phyloP scores from a whole-genome alignment of 2,329 filamentous ascomycete genomes.

The Pseudopithomyces chartarum region DNA sequence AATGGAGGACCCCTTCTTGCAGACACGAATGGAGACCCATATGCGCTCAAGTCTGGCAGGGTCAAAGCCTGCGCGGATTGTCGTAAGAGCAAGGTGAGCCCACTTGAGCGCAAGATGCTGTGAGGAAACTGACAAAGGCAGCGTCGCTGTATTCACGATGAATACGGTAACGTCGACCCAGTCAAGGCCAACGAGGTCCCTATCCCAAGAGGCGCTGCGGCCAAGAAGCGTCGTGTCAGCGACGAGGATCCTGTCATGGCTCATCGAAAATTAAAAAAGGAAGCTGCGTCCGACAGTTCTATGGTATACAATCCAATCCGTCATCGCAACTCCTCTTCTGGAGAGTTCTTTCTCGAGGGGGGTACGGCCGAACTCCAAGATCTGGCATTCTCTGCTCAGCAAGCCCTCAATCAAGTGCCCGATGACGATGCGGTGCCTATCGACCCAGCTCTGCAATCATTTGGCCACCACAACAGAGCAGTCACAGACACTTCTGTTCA shows the following conservation, averaged over 20 bases:
- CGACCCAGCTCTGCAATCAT: constrained; percentile 34
- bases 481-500: constrained; percentile 19
- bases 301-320: constrained; percentile 29
- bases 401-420: constrained; percentile 25
- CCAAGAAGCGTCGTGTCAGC: constrained; percentile 57
- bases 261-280: constrained; percentile 35
- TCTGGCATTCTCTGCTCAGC: constrained; percentile 37
- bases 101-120: neutral
- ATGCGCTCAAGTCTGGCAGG: constrained; percentile 60
- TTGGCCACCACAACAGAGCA: constrained; percentile 22
- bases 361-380: constrained; percentile 28
- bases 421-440: constrained; percentile 34
- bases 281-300: constrained; percentile 27
- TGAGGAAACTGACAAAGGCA: constrained; percentile 41
- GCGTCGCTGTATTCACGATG: constrained; percentile 71
- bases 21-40: constrained; percentile 40
- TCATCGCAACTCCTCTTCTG: constrained; percentile 27
- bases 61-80: constrained; percentile 70
- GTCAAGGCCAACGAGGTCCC: constrained; percentile 66
- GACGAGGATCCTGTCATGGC: constrained; percentile 30
- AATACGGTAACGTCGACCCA: constrained; percentile 67
- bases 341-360: constrained; percentile 23
- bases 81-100: constrained; percentile 68
- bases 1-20: constrained; percentile 3
- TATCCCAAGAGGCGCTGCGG: constrained; percentile 62